A percentile compares a stretch with the other conserved stretches of the same genome.
Conservation (phyloP, 768 basidiomycete genomes). For the Leccinellum rugosiceps region DNA sequence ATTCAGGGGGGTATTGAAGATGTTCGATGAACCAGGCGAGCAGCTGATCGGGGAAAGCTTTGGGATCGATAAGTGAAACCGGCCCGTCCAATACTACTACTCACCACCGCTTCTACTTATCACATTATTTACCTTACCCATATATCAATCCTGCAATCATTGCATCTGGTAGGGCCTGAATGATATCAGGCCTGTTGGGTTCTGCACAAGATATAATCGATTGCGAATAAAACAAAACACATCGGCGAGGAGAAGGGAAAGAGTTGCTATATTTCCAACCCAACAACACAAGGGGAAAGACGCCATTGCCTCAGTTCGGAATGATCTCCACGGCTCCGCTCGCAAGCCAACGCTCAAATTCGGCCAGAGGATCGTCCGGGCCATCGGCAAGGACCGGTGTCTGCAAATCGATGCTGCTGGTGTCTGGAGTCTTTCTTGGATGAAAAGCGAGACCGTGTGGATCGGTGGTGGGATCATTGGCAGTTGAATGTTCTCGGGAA, state of each 20-base stretch:
- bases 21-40: constrained; percentile 49
- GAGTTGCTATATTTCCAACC: not conserved
- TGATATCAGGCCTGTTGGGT: not conserved
- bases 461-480: not conserved
- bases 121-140: not conserved
- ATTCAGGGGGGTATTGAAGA: constrained; percentile 55
- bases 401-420: not conserved
- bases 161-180: not conserved
- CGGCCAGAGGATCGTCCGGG: constrained; percentile 53
- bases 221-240: not conserved
- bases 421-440: not conserved
- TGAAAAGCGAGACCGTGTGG: not conserved
- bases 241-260: not conserved
- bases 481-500: not conserved
- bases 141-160: not conserved
- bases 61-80: not conserved
- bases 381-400: not conserved
- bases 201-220: not conserved
- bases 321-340: constrained; percentile 61
- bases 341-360: constrained; percentile 66
- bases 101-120: no score
- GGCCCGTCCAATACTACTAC: not conserved
- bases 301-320: constrained; percentile 13
- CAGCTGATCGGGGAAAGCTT: constrained; percentile 2
- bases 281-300: not conserved